These are phyloP conservation scores for Rhodotorula sp. DNA, from an alignment of 1,284 basidiomycete genomes.

Conservation along the genomic window DNA sequence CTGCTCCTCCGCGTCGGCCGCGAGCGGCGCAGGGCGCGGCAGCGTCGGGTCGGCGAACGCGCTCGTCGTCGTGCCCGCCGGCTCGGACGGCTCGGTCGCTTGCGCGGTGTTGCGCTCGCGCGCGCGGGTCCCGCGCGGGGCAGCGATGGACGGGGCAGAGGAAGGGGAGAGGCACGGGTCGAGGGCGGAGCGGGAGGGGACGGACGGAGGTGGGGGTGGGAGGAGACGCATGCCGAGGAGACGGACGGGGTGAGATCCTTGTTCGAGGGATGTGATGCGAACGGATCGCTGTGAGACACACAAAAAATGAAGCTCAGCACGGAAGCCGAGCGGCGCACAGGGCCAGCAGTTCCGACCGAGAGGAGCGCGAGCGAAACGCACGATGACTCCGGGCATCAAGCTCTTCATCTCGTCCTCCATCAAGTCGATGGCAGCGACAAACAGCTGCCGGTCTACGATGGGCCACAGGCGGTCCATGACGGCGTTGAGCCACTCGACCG, in stretches of 20 bases:
- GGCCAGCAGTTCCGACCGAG: fast-evolving
- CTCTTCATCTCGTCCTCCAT: constrained; percentile 25
- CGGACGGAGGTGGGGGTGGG: not conserved
- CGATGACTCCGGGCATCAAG: constrained; percentile 3
- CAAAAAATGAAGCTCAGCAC: too few species aligned
- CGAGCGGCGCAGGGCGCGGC: constrained; percentile 9
- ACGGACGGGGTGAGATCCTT: constrained; percentile 13
- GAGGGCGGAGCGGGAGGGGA: not conserved
- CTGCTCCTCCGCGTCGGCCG: constrained; percentile 16
- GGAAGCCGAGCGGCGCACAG: too few species aligned
- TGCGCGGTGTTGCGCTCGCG: not conserved
- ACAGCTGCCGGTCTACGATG: constrained; percentile 18
- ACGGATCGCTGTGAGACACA: not conserved
- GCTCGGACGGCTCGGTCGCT: not conserved
- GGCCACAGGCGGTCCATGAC: constrained; percentile 12
- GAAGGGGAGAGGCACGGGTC: too few species aligned
- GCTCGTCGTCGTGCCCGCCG: not conserved
- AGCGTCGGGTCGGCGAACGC: constrained; percentile 4
- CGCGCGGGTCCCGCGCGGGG: not conserved
- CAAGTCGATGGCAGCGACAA: constrained; percentile 16
- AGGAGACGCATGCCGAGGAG: constrained; percentile 19
- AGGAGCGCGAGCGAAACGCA: not conserved
- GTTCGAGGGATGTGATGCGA: constrained; percentile 14
- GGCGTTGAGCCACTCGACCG: constrained; percentile 21
- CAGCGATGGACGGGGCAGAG: not conserved